Evolutionary conservation across 2,329 filamentous ascomycete species (phyloP).

Genomic region (Aspergillus viridinutans): DNA sequence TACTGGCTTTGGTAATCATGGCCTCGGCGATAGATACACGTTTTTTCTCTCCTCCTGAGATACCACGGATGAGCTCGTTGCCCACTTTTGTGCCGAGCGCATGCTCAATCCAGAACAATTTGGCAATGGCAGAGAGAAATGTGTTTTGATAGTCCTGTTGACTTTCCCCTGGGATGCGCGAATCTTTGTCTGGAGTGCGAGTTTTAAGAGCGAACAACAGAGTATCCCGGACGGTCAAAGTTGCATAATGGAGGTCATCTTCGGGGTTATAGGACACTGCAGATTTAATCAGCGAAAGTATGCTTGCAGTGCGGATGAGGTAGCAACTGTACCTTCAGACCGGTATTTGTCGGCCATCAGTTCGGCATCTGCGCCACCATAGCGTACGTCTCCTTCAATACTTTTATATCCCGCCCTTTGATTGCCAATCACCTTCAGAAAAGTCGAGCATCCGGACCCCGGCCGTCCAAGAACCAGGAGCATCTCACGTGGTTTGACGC

Average conservation of each 20-base stretch:
- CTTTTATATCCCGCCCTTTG: slow-evolving; percentile 57
- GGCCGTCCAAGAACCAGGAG: slow-evolving; percentile 40
- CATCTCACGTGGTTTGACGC: slow-evolving; percentile 39
- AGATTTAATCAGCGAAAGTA: slow-evolving; percentile 3
- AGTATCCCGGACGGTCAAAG: slow-evolving; percentile 71
- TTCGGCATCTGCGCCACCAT: slow-evolving; percentile 53
- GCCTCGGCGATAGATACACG: slow-evolving; percentile 80
- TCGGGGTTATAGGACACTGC: slow-evolving; percentile 72
- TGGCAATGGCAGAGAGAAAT: slow-evolving; percentile 64
- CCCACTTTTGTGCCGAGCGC: slow-evolving; percentile 71
- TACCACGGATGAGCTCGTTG: slow-evolving; percentile 67
- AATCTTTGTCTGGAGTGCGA: slow-evolving; percentile 60
- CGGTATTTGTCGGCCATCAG: slow-evolving; percentile 49
- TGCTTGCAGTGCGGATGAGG: slow-evolving; percentile 12
- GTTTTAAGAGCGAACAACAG: slow-evolving; percentile 68
- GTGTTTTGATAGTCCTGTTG: slow-evolving; percentile 58
- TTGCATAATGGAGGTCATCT: slow-evolving; percentile 71
- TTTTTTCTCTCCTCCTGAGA: slow-evolving; percentile 69
- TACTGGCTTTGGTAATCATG: slow-evolving; percentile 59
- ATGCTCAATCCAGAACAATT: slow-evolving; percentile 68
- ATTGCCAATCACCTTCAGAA: slow-evolving; percentile 77
- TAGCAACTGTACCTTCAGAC: slow-evolving; percentile 34
- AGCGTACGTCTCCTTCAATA: slow-evolving; percentile 52
- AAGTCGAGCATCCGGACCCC: slow-evolving; percentile 64
- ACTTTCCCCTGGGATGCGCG: slow-evolving; percentile 58